Evolutionary conservation across 192 early-diverging fungal genomes (phyloP).

Genomic region (Physocladia obscura): DNA sequence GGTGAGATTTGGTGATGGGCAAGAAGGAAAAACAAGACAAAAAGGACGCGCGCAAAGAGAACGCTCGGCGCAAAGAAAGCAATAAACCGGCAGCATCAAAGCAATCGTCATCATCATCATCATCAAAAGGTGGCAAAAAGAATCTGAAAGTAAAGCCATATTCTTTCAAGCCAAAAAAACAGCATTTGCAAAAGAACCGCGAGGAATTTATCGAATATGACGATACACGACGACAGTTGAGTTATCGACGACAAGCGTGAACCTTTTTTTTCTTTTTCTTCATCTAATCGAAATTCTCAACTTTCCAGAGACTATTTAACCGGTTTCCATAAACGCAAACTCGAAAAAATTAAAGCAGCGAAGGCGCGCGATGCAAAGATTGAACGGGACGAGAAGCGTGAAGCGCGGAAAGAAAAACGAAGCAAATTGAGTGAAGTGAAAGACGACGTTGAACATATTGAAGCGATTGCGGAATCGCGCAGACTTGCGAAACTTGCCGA

Average conservation of each 20-base stretch:
- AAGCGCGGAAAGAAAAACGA: conserved; percentile 40
- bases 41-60: too few species aligned
- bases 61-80: too few species aligned
- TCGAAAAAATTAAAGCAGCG: conserved; percentile 37
- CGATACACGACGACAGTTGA: not conserved
- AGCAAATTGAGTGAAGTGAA: conserved; percentile 25
- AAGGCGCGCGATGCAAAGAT: conserved; percentile 23
- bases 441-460: conserved; percentile 27
- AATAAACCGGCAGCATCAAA: too few species aligned
- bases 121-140: too few species aligned
- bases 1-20: too few species aligned
- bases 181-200: not conserved
- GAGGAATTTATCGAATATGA: not conserved
- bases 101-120: too few species aligned
- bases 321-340: conserved; percentile 52
- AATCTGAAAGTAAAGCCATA: not conserved
- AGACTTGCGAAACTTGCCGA: not conserved
- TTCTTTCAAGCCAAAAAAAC: not conserved
- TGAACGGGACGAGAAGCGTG: conserved; percentile 32
- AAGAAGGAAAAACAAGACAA: too few species aligned
- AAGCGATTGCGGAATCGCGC: conserved; percentile 1
- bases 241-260: too few species aligned
- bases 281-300: not conserved
- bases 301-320: conserved; percentile 44
- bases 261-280: not conserved